Evolutionary conservation across 768 basidiomycete genomes (phyloP), one percentile per base, ranked within the genome.

Genomic region (Fomitopsis pulvina): DNA sequence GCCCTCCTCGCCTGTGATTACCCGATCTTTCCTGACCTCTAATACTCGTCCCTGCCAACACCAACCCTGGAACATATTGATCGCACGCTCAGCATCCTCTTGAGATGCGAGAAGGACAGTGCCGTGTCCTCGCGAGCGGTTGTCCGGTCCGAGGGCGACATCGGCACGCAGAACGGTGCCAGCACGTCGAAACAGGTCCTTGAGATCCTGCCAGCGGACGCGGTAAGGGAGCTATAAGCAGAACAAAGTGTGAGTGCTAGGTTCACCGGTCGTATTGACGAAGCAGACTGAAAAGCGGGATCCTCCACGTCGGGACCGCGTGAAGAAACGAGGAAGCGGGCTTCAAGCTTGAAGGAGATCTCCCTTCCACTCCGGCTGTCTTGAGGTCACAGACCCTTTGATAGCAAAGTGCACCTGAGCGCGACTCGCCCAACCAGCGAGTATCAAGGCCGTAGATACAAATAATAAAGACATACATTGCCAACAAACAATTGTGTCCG

Each of bases 161-260:
- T 75, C 72, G 7, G 80, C 79, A 21, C 80, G 67, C 3, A 83
- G 64, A 37, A 69, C 67, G 1, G 68, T 96, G 37, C 96, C 96
- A 5, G 95, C 90, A 56, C 90, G 87, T 30, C 95, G 82, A 68
- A 99, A 97, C 46, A 99, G 80, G 65, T 99, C 95, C 60, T 99
- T 98, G 54, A 99, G 79, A 71, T 99, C 96, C 71, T 99, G 96
- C 96, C 96, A 99, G 48, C 96, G 83, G 32, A 97, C 94, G 53
- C 95, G 78, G 68, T 95, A 98, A 0, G 96, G 96, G 22, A 99
- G 80, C 92, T 94, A 58, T 46, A 45, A 9, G 43, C 42, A 43
- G n/a, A n/a, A n/a, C n/a, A n/a, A n/a, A n/a, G n/a, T n/a, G n/a
- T n/a, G n/a, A n/a, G n/a, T n/a, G n/a, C n/a, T n/a, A 48, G 21